A percentile compares a stretch with the other conserved stretches of the same genome.
These are phyloP conservation scores for Populus ilicifolia DNA, from an alignment of 345 rosid genomes.

Conservation along the genomic window DNA sequence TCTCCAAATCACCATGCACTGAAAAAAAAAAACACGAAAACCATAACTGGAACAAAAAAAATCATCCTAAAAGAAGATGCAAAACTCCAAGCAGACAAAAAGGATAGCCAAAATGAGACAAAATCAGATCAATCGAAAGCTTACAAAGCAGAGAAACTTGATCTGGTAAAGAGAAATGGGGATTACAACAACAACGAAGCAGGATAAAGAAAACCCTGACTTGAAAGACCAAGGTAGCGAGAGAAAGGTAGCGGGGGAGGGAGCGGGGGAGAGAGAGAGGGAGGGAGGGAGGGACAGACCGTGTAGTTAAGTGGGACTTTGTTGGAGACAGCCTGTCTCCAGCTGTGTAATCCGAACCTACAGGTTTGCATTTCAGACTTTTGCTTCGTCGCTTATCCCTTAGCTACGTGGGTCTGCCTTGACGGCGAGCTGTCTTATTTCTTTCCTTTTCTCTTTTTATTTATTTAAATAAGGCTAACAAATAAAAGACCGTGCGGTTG, in stretches of 20 bases:
- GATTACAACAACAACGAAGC: constrained; percentile 16
- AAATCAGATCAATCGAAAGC: constrained; percentile 34
- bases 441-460: constrained; percentile 9
- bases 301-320: constrained; percentile 63
- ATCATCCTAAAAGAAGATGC: neutral
- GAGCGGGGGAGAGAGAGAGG: constrained; percentile 12
- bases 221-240: neutral
- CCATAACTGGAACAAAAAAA: neutral
- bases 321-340: constrained; percentile 99
- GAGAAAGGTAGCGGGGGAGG: neutral
- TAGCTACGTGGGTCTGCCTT: constrained; percentile 37
- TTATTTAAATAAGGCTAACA: neutral
- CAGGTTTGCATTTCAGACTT: constrained; percentile 35
- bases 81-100: neutral
- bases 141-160: constrained; percentile 53
- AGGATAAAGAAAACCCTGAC: constrained; percentile 48
- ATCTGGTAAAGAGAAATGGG: constrained; percentile 33
- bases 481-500: neutral
- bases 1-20: constrained; percentile 10
- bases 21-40: neutral
- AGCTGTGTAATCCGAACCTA: constrained; percentile 71
- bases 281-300: constrained; percentile 9
- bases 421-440: constrained; percentile 30
- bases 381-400: constrained; percentile 16
- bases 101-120: neutral